These are phyloP conservation scores for Amanita pseudoporphyria DNA, from an alignment of 768 basidiomycete genomes.

Conservation along the genomic window DNA sequence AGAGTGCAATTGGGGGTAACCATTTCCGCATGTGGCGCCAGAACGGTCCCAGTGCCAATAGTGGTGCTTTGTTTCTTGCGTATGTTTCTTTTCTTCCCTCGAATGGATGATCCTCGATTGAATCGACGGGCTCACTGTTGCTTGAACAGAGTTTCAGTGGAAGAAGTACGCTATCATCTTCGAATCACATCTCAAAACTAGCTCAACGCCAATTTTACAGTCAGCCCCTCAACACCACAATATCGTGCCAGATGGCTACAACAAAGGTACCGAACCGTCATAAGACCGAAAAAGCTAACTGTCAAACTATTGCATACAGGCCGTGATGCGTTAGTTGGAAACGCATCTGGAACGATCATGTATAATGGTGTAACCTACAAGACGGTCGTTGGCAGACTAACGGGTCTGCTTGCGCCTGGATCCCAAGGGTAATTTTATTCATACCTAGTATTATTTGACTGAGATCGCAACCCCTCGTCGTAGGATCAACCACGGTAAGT, in stretches of 20 bases:
- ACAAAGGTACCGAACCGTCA: constrained; percentile 15
- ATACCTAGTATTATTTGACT: neutral
- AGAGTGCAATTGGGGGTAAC: constrained; percentile 70
- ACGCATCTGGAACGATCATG: constrained; percentile 15
- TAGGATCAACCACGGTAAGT: constrained; percentile 26
- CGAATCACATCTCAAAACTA: no score
- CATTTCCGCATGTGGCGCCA: constrained; percentile 43
- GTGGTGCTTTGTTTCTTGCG: constrained; percentile 53
- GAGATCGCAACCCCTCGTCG: neutral
- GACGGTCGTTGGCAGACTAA: constrained; percentile 36
- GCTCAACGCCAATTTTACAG: constrained; percentile 10
- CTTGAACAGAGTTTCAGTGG: constrained; percentile 17
- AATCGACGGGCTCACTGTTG: no score
- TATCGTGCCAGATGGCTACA: constrained; percentile 24
- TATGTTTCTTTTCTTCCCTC: constrained; percentile 24
- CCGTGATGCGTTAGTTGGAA: constrained; percentile 19
- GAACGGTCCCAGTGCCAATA: constrained; percentile 30
- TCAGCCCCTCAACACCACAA: constrained; percentile 20
- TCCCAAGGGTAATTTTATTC: constrained; percentile 31
- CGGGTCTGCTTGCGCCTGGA: constrained; percentile 46
- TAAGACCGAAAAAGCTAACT: neutral
- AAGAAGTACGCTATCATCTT: constrained; percentile 18
- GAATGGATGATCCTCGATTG: neutral
- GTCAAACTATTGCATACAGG: constrained; percentile 17
- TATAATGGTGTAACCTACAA: constrained; percentile 37